Evolutionary conservation across 2,329 filamentous ascomycete species (phyloP), one percentile per base, ranked within the genome.

Genomic region (Diplodia sapinea): DNA sequence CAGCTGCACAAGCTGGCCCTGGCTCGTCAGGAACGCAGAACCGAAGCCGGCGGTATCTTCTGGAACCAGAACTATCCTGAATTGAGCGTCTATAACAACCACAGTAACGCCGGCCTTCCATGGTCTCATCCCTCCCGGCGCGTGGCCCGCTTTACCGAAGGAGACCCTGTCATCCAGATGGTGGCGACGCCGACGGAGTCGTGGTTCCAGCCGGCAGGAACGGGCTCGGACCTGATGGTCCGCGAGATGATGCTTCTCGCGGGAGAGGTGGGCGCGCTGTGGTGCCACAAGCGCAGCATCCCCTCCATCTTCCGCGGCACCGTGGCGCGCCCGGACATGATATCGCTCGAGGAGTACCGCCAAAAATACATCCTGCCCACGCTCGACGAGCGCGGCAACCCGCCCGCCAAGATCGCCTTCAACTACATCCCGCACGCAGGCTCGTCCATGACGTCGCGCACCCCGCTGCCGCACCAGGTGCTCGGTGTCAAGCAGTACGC

Each of bases 201-300:
- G 56, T 70, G 69, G 40, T 67, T 79, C 26, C 72, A 72, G 63
- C 68, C 76, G 20, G 52, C 43, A 11, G 61, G 52, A 7, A 17
- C 26, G 8, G 59, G 54, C 4, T 29, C 68, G 51, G 73, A 72
- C 23, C 73, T 78, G 29, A 75, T 79, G 69, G 73, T 77, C 2
- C 73, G 74, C 59, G 76, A 79, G 68, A 72, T 78, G 68, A 90
- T 89, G 87, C 76, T 87, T 68, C 74, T 89, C 26, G 86, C 84
- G 17, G 81, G 82, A 66, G 80, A 83, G 59, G 76, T 83, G n/a
- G 82, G 81, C 8, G 85, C 80, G 15, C 71, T 74, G 13, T 88
- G 84, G 84, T 85, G 83, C 70, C 74, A 76, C n/a, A 81, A 84
- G 51, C 79, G 85, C 20, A 75, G 79, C 8, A 82, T 87, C 33